Evolutionary conservation across 768 basidiomycete genomes (phyloP).

Genomic region (Kwoniella sp.): DNA sequence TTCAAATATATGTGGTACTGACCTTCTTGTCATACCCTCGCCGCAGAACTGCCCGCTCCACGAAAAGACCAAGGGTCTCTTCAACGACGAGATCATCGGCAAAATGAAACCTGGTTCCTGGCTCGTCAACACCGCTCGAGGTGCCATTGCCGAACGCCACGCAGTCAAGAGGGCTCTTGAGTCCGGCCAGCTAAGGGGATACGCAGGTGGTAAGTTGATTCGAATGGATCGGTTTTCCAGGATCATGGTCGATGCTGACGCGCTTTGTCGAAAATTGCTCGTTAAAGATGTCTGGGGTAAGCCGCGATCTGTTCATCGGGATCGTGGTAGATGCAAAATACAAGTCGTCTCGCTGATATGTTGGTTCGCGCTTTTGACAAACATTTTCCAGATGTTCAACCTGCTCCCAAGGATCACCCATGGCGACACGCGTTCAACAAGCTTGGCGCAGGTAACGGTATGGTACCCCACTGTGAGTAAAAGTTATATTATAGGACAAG

Average conservation of each 20-base stretch:
- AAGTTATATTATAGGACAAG: too few relatives aligned
- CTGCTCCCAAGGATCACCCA: conserved; percentile 79
- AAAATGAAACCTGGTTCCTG: conserved; percentile 87
- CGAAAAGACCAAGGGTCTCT: conserved; percentile 75
- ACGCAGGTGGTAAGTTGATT: conserved; percentile 61
- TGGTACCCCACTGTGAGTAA: conserved; percentile 61
- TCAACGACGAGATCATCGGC: conserved; percentile 77
- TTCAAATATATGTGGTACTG: too few relatives aligned
- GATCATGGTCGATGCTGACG: conserved; percentile 3
- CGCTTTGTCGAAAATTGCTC: not conserved
- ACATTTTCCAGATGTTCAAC: conserved; percentile 88
- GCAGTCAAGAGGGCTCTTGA: conserved; percentile 83
- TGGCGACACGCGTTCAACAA: conserved; percentile 83
- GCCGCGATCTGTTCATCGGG: too few relatives aligned
- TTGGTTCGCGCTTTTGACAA: too few relatives aligned
- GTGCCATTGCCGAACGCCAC: conserved; percentile 82
- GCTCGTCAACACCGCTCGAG: conserved; percentile 83
- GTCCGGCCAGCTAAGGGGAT: conserved; percentile 74
- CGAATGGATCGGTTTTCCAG: too few relatives aligned
- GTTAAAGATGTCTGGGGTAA: conserved; percentile 38
- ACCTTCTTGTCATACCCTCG: too few relatives aligned
- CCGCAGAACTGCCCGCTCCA: conserved; percentile 62
- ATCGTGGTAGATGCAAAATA: too few relatives aligned
- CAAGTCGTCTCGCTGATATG: too few relatives aligned
- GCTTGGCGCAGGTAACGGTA: conserved; percentile 79